These are phyloP conservation scores for Candida yuanshanica DNA, from an alignment of 805 yeast genomes.

Conservation along the genomic window DNA sequence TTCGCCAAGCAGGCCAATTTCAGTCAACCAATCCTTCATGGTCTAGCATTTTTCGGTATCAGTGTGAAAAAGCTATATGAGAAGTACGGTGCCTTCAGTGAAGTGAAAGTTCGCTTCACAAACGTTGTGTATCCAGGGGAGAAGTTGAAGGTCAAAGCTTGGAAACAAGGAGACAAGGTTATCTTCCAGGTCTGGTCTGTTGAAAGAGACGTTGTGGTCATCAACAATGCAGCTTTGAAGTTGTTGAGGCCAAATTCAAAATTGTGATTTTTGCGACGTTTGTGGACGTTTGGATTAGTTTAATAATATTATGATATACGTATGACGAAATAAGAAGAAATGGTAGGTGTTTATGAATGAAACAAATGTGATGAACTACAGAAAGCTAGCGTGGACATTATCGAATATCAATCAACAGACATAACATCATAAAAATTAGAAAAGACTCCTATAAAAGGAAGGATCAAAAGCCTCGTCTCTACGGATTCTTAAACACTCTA, in stretches of 20 bases:
- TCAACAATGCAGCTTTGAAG: conserved; percentile 83
- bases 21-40: conserved; percentile 85
- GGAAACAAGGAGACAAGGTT: conserved; percentile 66
- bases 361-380: too few relatives aligned
- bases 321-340: too few relatives aligned
- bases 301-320: too few relatives aligned
- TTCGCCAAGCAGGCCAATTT: conserved; percentile 88
- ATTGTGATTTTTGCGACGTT: conserved; percentile 16
- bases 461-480: too few relatives aligned
- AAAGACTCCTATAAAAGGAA: too few relatives aligned
- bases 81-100: conserved; percentile 74
- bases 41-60: conserved; percentile 83
- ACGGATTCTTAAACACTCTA: too few relatives aligned
- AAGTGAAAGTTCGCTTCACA: conserved; percentile 85
- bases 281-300: too few relatives aligned
- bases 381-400: too few relatives aligned
- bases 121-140: conserved; percentile 96
- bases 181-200: conserved; percentile 78
- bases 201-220: conserved; percentile 72
- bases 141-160: conserved; percentile 69
- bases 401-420: too few relatives aligned
- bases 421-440: too few relatives aligned
- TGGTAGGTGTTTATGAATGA: too few relatives aligned
- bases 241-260: conserved; percentile 30
- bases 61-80: conserved; percentile 71